Base-by-base conservation (phyloP, 2,329 filamentous ascomycete genomes). In the Fusarium veterinarium region DNA sequence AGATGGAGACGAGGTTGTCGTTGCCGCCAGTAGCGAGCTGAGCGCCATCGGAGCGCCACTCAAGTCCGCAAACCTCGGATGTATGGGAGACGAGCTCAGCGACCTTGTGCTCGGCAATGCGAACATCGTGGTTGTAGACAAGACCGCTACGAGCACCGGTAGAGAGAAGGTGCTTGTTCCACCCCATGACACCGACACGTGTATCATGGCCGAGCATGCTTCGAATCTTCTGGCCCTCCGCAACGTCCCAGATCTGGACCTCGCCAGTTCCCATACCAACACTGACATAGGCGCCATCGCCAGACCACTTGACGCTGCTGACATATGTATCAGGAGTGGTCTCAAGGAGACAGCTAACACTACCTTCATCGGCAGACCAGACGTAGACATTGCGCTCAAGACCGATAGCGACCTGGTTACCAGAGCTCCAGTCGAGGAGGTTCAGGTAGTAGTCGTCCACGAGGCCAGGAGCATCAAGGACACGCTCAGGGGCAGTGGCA, bases 381-480 rank as follows among this genome's bases (percentile, higher is more conserved):
- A 99, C 93, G 79, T 99, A 99, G 77, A 99, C 96, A 76, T 92
- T 97, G 75, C 95, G 95, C 86, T 98, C 96, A 17, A 99, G 91
- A 64, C 95, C 96, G 80, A 99, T 98, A 53, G 96, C 96, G 60
- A 99, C 95, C 83, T 99, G 96, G 87, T 99, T 99, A 68, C 93
- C 92, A 11, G 95, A 96, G 80, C 95, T 97, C 96, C 96, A 99
- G 86, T 99, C 96, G 31, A 99, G 91, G 42, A 99, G 89, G 87
- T 99, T 99, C 77, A 99, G 92, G 83, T 99, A 99, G 89, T 98
- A 99, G 85, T 99, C 96, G 79, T 99, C 96, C 69, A 98, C 93
- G 59, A 99, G 90, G 62, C 95, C 96, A 10, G 96, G 96, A 8
- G 96, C 96, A 83, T 99, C 96, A 31, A 99, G 90, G 19, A 99